These are phyloP conservation scores for Pichia cactophila DNA, from an alignment of 1,139 yeast genomes.

Conservation along the genomic window DNA sequence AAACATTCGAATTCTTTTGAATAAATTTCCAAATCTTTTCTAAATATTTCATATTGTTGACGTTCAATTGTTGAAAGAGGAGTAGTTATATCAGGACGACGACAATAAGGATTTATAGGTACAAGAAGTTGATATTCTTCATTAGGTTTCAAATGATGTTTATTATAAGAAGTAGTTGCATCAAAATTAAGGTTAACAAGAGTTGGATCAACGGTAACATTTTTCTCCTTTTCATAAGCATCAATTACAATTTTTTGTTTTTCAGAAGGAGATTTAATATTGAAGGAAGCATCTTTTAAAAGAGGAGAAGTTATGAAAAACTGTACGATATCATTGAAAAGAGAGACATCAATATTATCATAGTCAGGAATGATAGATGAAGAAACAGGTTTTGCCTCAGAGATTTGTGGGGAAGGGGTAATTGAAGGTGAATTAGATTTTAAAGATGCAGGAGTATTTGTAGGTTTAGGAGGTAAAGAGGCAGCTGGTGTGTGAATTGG, in stretches of 20 bases:
- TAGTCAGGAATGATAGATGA: not conserved
- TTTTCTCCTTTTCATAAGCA: conserved; percentile 22
- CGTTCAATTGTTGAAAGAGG: conserved; percentile 53
- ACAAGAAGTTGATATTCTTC: conserved; percentile 34
- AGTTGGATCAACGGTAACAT: conserved; percentile 12
- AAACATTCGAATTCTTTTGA: conserved; percentile 52
- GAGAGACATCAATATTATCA: conserved; percentile 21
- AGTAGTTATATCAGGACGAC: conserved; percentile 51
- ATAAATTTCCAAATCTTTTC: conserved; percentile 39
- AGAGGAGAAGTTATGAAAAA: conserved; percentile 26
- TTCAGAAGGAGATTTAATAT: conserved; percentile 30
- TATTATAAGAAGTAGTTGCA: conserved; percentile 30
- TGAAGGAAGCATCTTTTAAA: conserved; percentile 33
- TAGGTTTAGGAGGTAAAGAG: not conserved
- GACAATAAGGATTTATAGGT: conserved; percentile 43
- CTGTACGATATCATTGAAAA: conserved; percentile 27
- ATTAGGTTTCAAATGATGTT: conserved; percentile 22
- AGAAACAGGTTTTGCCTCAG: not conserved
- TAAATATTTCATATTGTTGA: conserved; percentile 42
- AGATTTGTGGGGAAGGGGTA: not conserved
- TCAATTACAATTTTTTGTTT: conserved; percentile 26
- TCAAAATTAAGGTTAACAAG: conserved; percentile 24
- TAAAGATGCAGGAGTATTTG: not conserved
- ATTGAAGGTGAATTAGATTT: not conserved
- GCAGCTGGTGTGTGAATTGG: conserved; percentile 6